phyloP scores from a whole-genome alignment of 2,329 filamentous ascomycete genomes.

The Cercospora berteroae region DNA sequence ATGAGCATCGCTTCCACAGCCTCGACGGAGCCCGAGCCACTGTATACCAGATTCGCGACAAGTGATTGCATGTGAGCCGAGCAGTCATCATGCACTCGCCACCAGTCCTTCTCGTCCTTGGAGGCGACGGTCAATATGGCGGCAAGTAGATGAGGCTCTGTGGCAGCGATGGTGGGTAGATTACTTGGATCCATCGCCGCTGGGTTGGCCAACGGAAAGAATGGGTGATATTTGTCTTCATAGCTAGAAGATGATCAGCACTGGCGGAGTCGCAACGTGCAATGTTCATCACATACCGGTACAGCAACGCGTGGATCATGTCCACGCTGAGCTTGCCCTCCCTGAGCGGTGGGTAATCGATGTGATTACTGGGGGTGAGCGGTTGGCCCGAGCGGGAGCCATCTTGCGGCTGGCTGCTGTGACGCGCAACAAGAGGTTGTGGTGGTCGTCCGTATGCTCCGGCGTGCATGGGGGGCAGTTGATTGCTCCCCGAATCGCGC shows the following conservation, averaged over 20 bases:
- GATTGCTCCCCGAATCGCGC: slow-evolving; percentile 31
- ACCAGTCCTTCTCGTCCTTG: slow-evolving; percentile 37
- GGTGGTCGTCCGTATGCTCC: slow-evolving; percentile 26
- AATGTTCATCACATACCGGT: slow-evolving; percentile 18
- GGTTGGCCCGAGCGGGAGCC: slow-evolving; percentile 11
- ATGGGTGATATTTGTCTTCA: slow-evolving; percentile 37
- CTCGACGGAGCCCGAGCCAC: slow-evolving; percentile 34
- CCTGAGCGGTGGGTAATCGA: slow-evolving; percentile 34
- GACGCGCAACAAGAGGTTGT: slow-evolving; percentile 10
- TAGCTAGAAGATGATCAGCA: slow-evolving; percentile 21
- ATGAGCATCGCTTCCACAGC: slow-evolving; percentile 39
- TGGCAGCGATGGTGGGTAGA: slow-evolving; percentile 29
- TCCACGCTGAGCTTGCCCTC: slow-evolving; percentile 33
- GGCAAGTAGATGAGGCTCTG: slow-evolving; percentile 36
- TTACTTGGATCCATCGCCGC: slow-evolving; percentile 33
- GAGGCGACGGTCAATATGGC: slow-evolving; percentile 38
- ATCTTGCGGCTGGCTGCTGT: slow-evolving; percentile 4
- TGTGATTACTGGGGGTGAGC: slow-evolving; percentile 20
- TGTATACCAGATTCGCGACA: slow-evolving; percentile 35
- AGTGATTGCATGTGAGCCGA: slow-evolving; percentile 38
- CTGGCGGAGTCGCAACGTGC: too few relatives aligned
- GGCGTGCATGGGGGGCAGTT: slow-evolving; percentile 34
- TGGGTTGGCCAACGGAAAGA: slow-evolving; percentile 36
- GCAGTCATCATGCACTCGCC: slow-evolving; percentile 36
- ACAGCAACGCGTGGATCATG: slow-evolving; percentile 33